These are phyloP conservation scores for Mallotus japonicus DNA, from an alignment of 441 rosid genomes.

Conservation along the genomic window DNA sequence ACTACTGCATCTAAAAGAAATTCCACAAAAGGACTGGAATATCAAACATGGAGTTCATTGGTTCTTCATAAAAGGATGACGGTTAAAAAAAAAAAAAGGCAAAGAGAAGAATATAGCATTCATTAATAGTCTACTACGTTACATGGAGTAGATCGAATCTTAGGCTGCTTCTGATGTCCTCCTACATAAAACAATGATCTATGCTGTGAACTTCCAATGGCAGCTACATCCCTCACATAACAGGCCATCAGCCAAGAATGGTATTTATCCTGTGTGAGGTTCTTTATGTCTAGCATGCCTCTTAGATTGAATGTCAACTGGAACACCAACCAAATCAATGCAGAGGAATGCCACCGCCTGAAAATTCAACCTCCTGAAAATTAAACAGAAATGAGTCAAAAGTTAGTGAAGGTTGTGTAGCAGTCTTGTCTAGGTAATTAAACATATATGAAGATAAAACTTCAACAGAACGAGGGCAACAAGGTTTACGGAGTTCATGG, in stretches of 20 bases:
- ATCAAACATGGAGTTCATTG: neutral
- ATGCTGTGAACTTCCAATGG: neutral
- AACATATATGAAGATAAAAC: neutral
- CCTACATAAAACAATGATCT: constrained; percentile 4
- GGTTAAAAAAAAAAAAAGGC: neutral
- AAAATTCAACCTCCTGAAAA: constrained; percentile 88
- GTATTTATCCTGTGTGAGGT: neutral
- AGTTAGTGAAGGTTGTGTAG: neutral
- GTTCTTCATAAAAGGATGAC: neutral
- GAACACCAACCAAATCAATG: constrained; percentile 7
- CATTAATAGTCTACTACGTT: constrained; percentile 9
- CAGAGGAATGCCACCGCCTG: constrained; percentile 76
- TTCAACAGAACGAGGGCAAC: neutral
- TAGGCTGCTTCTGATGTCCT: constrained; percentile 5
- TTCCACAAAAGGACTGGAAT: neutral
- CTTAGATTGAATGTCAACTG: neutral
- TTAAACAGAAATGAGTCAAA: constrained; percentile 2
- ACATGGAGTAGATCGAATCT: constrained; percentile 6
- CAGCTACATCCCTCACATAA: neutral
- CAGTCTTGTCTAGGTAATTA: neutral
- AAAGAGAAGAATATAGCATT: neutral
- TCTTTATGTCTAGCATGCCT: neutral
- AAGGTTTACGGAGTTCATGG: neutral
- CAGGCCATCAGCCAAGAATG: neutral
- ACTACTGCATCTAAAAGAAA: neutral